Evolutionary conservation across 1,284 basidiomycete genomes (phyloP), one percentile per base, ranked within the genome.

Genomic region (Pseudomicrostroma phylloplanum): DNA sequence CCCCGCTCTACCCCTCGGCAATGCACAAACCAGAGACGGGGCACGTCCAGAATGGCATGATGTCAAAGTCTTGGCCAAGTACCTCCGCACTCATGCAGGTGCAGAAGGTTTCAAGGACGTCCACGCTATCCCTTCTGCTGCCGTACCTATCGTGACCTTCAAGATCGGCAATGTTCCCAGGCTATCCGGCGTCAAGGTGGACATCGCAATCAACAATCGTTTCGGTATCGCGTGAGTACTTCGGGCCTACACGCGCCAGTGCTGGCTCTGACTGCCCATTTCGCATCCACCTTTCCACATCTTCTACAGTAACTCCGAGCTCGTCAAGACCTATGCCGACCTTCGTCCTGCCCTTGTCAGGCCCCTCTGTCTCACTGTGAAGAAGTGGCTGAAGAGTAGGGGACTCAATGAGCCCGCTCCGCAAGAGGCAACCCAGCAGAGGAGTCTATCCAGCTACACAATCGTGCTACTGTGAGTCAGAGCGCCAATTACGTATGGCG

Each of bases 171-270:
- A 36, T 36, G 30, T 36, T 36, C 30, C 30, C 30, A 48, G 43
- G 43, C 43, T 48, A 6, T 3, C 17, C 21, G 43, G 43, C 12
- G 21, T 48, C 43, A 30, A 21, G 57, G 56, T 41, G 48, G 73
- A 76, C 56, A 58, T 76, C 59, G 73, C 72, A 58, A 62, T 73
- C 65, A 76, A 76, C 61, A 70, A 76, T 49, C 66, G 70, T 6
- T 74, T 76, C 41, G 73, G 73, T n/a, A 59, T 68, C 12, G 43
- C 43, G 43, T 48, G 43, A 48, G 43, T 21, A 48, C 12, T 6
- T 48, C 15, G 17, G 12, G 43, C 6, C 17, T 48, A 21, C 43
- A n/a, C 21, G 6, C 15, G 43, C 17, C 43, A 6, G 12, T 13
- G 6, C 12, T 48, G 17, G 43, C 15, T 13, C 4, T 48, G 43